Evolutionary conservation across 495 filamentous ascomycete species (phyloP), one percentile per base, ranked within the genome.

Genomic region (Neurospora sp.): DNA sequence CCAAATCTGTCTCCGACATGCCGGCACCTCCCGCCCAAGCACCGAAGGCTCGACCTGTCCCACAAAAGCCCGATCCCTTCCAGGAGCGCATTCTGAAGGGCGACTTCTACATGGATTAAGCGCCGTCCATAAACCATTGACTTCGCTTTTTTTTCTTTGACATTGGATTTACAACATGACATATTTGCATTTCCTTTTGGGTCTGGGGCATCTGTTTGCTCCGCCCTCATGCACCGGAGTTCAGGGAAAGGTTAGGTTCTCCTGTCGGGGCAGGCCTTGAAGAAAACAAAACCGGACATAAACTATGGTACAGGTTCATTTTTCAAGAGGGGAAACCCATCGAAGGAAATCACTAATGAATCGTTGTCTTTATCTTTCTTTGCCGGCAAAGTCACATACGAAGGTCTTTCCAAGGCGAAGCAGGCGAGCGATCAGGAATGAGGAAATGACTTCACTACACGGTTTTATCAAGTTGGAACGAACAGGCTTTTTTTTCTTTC

Each of bases 31-130:
- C 89, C 16, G 81, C 79, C 69, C 82, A 84, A 77, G 79, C 84
- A 22, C 82, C 85, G 20, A 79, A 80, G 70, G 75, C 84, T 8
- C 82, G 84, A 59, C 53, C 53, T 65, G 74, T 70, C 4, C 84
- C 84, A 4, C 80, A 84, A 65, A 91, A 93, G 79, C 93, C 94
- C 16, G 96, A 99, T 83, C 90, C 89, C 75, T 94, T 98, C 84
- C 93, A 97, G 82, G 96, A 99, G 86, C 89, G 97, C 74, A 98
- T 99, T 75, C 85, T 99, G 73, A 94, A 96, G 81, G 96, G 96
- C 40, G 96, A 99, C 76, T 97, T 99, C 78, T 94, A 94, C 82
- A 97, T 98, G 94, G 96, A 99, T 78, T 99, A 86, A 86, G 68
- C n/a, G 41, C 42, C 14, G 65, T 37, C 14, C 53, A 17, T 17